Evolutionary conservation across 2,329 filamentous ascomycete species (phyloP), one percentile per base, ranked within the genome.

Genomic region (Sphaerulina musiva): DNA sequence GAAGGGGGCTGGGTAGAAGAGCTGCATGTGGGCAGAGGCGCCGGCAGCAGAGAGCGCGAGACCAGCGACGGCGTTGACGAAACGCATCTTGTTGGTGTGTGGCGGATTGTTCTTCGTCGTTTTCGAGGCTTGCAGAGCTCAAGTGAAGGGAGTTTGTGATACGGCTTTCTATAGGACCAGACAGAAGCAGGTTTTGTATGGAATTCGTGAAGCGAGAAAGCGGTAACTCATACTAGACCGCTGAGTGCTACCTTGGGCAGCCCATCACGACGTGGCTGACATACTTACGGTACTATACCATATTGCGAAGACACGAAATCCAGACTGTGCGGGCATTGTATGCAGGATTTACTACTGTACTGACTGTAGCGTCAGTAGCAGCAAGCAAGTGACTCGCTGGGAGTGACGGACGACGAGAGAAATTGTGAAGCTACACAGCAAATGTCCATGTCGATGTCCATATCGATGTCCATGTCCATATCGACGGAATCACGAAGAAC

Each of bases 1-100:
- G 51, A 77, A 71, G 1, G 74, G 68, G 3, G 72, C 66, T 5
- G 75, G 75, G 49, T 69, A 73, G 61, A 66, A 58, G 32, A 76
- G 69, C 55, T 70, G 70, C 73, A 60, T 56, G 43, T 58, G 50
- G 32, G 34, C 42, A 4, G 36, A 8, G 7, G 45, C 51, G 10
- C 6, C 29, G 6, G 43, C 29, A 6, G 41, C 40, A 20, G 52
- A 44, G 40, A 62, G 52, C 14, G 23, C 43, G 17, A 51, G 43
- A 49, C 42, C 38, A 31, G 47, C 38, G 42, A 60, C 48, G 41
- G 51, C 41, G 39, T 8, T 43, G 36, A 36, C 11, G 41, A 47
- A 29, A 34, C 39, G 46, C 59, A 61, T 61, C 20, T 50, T 55
- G 57, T 7, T 17, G 14, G 26, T 32, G 4, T 26, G 11, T 11